A percentile compares a stretch with the other conserved stretches of the same genome.
Evolutionary conservation across 208 protist species (phyloP).

Genomic region (Trypanosoma grayi): DNA sequence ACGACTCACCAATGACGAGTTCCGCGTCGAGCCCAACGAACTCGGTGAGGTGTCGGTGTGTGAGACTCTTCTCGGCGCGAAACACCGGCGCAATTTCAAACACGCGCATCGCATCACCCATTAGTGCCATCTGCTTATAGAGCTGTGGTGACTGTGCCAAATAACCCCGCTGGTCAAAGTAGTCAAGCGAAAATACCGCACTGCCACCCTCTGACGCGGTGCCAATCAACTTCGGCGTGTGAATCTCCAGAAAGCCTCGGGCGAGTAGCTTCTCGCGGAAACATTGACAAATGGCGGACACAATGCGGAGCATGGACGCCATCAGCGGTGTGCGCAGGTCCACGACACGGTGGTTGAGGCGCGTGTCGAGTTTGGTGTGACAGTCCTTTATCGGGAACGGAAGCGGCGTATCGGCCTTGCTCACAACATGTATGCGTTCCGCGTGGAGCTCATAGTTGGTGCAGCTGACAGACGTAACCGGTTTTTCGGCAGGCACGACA

Average conservation of each 20-base stretch:
- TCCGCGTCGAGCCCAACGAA: slow-evolving; percentile 99
- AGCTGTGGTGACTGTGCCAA: slow-evolving; percentile 99
- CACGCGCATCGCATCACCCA: slow-evolving; percentile 91
- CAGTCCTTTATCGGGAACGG: slow-evolving; percentile 88
- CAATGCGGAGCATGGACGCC: slow-evolving; percentile 90
- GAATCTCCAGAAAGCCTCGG: slow-evolving; percentile 96
- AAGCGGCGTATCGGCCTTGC: slow-evolving; percentile 45
- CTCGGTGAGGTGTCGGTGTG: slow-evolving; percentile 99
- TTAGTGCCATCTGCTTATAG: slow-evolving; percentile 99
- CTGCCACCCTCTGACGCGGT: slow-evolving; percentile 93
- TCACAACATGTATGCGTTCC: slow-evolving; percentile 40
- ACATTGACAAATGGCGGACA: slow-evolving; percentile 68
- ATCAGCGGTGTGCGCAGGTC: slow-evolving; percentile 96
- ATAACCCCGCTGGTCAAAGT: slow-evolving; percentile 85
- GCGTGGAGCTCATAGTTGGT: slow-evolving; percentile 60
- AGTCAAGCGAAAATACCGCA: slow-evolving; percentile 73
- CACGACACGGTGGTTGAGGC: slow-evolving; percentile 96
- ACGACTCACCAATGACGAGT: slow-evolving; percentile 96
- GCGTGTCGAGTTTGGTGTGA: slow-evolving; percentile 83
- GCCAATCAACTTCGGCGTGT: slow-evolving; percentile 98
- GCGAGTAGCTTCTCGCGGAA: slow-evolving; percentile 90
- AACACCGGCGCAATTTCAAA: slow-evolving; percentile 97
- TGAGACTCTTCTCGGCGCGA: slow-evolving; percentile 98
- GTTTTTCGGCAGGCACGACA: slow-evolving; percentile 29
- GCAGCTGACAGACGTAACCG: slow-evolving; percentile 53